These are phyloP conservation scores for Wickerhamiella musiphila DNA, from an alignment of 805 yeast genomes.

Conservation along the genomic window DNA sequence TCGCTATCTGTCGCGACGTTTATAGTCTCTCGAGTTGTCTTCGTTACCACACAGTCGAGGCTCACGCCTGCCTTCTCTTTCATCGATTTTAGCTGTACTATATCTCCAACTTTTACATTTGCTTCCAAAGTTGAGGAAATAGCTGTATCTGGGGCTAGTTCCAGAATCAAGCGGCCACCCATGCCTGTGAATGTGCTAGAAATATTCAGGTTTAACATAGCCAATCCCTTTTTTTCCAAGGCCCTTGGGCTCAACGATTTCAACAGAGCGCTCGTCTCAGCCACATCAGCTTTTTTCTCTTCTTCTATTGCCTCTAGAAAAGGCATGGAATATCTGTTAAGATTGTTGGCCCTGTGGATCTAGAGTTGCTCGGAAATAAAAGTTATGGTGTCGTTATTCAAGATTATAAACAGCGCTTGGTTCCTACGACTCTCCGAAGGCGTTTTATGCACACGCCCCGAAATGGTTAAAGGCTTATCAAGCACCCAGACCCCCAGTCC, in stretches of 20 bases:
- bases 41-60: conserved; percentile 51
- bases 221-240: conserved; percentile 57
- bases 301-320: conserved; percentile 23
- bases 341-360: too few relatives aligned
- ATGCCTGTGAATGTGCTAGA: conserved; percentile 56
- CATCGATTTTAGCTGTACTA: conserved; percentile 18
- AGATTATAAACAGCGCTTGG: too few relatives aligned
- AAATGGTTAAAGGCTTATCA: too few relatives aligned
- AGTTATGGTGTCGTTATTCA: too few relatives aligned
- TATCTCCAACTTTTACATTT: conserved; percentile 39
- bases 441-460: too few relatives aligned
- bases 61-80: conserved; percentile 14
- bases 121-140: conserved; percentile 20
- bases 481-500: too few relatives aligned
- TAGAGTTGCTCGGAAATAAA: too few relatives aligned
- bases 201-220: conserved; percentile 46
- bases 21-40: conserved; percentile 31
- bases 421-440: too few relatives aligned
- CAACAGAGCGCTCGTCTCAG: conserved; percentile 29
- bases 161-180: conserved; percentile 58
- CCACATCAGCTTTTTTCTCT: conserved; percentile 38
- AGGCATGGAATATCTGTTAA: too few relatives aligned
- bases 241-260: conserved; percentile 39
- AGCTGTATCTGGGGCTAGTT: conserved; percentile 39
- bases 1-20: conserved; percentile 47